Conservation (phyloP, 768 basidiomycete species). For the Lactarius vividus region DNA sequence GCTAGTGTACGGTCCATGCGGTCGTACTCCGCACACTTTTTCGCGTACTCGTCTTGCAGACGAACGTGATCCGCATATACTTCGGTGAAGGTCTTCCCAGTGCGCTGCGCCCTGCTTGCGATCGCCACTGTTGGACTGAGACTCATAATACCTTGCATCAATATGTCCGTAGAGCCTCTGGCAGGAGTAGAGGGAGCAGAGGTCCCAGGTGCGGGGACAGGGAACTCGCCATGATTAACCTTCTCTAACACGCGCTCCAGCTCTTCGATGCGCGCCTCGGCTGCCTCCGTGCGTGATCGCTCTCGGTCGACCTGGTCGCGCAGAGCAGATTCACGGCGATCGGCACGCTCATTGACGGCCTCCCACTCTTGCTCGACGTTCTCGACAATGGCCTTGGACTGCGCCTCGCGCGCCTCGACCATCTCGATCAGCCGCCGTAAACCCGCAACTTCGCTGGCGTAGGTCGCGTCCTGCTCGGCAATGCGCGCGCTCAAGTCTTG, state of each 20-base stretch:
- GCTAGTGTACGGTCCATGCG: conserved; percentile 80
- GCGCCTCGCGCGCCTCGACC: conserved; percentile 86
- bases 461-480: conserved; percentile 83
- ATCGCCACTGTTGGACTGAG: conserved; percentile 88
- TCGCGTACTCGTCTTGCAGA: conserved; percentile 76
- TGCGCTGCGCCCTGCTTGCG: conserved; percentile 75
- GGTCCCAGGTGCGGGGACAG: conserved; percentile 46
- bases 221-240: conserved; percentile 71
- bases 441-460: conserved; percentile 71
- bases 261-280: conserved; percentile 69
- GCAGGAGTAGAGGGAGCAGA: conserved; percentile 48
- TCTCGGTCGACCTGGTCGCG: conserved; percentile 74
- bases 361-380: conserved; percentile 83
- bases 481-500: conserved; percentile 74
- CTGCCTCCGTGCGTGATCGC: conserved; percentile 60
- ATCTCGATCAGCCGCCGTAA: conserved; percentile 73
- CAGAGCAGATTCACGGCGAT: conserved; percentile 61
- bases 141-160: conserved; percentile 57
- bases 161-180: conserved; percentile 41
- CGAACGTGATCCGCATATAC: conserved; percentile 89
- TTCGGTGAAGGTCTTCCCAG: conserved; percentile 89
- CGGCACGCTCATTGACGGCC: conserved; percentile 63
- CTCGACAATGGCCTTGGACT: conserved; percentile 79
- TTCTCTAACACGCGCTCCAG: conserved; percentile 69
- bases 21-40: conserved; percentile 77